These are phyloP conservation scores for Luffa acutangula DNA, from an alignment of 306 rosid species.

Conservation along the genomic window DNA sequence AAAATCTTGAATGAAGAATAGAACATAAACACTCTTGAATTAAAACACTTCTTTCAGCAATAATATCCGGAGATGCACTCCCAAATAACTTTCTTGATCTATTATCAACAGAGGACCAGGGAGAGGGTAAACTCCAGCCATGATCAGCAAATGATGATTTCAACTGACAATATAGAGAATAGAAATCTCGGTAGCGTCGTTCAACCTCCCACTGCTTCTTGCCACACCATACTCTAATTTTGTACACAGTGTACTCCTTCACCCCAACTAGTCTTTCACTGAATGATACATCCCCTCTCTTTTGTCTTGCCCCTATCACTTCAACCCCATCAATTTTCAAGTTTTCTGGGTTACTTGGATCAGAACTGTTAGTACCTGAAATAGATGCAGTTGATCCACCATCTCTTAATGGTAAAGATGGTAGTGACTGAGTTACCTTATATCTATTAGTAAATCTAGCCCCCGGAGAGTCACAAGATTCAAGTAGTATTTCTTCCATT, in stretches of 20 bases:
- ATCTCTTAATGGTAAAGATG: constrained; percentile 60
- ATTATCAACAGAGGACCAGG: constrained; percentile 78
- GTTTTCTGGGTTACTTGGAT: constrained; percentile 33
- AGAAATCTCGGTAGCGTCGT: constrained; percentile 85
- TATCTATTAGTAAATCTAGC: constrained; percentile 40
- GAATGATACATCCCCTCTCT: constrained; percentile 82
- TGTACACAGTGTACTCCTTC: constrained; percentile 88
- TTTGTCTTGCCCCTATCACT: constrained; percentile 97
- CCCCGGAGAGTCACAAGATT: constrained; percentile 57
- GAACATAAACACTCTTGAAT: constrained; percentile 87
- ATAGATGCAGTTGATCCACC: constrained; percentile 90
- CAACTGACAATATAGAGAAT: constrained; percentile 54
- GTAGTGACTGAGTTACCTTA: constrained; percentile 36
- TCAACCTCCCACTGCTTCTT: constrained; percentile 90
- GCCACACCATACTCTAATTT: constrained; percentile 70
- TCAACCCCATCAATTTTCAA: constrained; percentile 68
- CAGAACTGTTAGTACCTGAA: constrained; percentile 49
- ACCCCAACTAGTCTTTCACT: constrained; percentile 98
- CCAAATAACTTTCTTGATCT: constrained; percentile 77
- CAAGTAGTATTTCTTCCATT: constrained; percentile 95
- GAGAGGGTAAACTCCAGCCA: constrained; percentile 70
- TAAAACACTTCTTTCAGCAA: constrained; percentile 80
- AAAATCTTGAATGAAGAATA: constrained; percentile 44
- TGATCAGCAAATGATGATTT: constrained; percentile 56
- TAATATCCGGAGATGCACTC: constrained; percentile 81